A percentile compares a stretch with the other conserved stretches of the same genome.
These are phyloP conservation scores for Oenanthe javanica DNA, from an alignment of 140 eudicot genomes.

Conservation along the genomic window DNA sequence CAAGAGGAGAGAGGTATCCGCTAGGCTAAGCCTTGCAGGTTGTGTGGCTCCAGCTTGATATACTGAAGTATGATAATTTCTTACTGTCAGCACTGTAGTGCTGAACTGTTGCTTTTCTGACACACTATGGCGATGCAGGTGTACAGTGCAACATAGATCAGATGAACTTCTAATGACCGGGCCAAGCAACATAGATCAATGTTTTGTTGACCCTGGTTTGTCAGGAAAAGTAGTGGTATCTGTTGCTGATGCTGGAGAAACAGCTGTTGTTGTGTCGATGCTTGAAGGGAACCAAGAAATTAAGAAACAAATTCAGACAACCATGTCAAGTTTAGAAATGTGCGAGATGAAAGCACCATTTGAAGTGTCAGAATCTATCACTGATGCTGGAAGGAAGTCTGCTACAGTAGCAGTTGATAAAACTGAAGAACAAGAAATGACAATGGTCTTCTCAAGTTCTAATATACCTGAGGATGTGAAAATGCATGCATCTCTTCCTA, in stretches of 20 bases:
- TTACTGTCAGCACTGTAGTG: background rate
- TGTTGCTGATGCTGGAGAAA: slow-evolving; percentile 91
- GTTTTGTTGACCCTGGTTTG: slow-evolving; percentile 32
- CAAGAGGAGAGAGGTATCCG: background rate
- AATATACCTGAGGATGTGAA: slow-evolving; percentile 5
- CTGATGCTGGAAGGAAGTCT: slow-evolving; percentile 17
- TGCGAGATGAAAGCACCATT: slow-evolving; percentile 6
- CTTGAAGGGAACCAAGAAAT: slow-evolving; percentile 38
- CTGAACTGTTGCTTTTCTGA: slow-evolving; percentile 12
- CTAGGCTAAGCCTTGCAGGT: slow-evolving; percentile 1
- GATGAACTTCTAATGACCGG: slow-evolving; percentile 20
- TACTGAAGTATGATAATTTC: background rate
- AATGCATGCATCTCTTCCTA: slow-evolving; percentile 7
- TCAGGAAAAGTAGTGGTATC: slow-evolving; percentile 63
- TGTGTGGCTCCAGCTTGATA: background rate
- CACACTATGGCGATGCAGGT: slow-evolving; percentile 36
- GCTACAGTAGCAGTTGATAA: slow-evolving; percentile 31
- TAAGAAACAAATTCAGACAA: slow-evolving; percentile 22
- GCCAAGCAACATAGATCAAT: slow-evolving; percentile 22
- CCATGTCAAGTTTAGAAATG: slow-evolving; percentile 22
- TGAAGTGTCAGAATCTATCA: slow-evolving; percentile 9
- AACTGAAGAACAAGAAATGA: slow-evolving; percentile 20
- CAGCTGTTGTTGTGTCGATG: slow-evolving; percentile 80
- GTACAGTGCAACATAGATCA: slow-evolving; percentile 34
- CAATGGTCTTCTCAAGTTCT: slow-evolving; percentile 1